Evolutionary conservation across 108 stramenopile genomes (phyloP), one percentile per base, ranked within the genome.

Genomic region (Cyclotella atomus): DNA sequence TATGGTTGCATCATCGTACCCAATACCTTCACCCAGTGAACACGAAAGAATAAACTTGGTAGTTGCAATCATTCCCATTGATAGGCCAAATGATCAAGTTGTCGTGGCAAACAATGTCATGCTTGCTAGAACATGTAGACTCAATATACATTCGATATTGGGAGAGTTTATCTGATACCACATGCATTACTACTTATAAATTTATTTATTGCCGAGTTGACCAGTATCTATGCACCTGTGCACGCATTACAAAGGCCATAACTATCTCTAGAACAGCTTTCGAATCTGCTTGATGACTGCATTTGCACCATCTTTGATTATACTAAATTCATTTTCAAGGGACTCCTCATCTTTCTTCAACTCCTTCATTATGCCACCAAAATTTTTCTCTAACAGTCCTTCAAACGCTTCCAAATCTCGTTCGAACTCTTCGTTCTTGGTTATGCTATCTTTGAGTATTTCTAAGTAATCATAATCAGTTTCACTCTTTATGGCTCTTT

Each of bases 331-430:
- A 23, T 73, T 63, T 21, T 29, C 36, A 3, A 34, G 45, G 33
- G 34, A 55, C 16, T 43, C 65, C 35, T 64, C 77, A 36, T 81
- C 81, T 32, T 82, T 79, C 14, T 44, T 36, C 47, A 73, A 36
- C 32, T 77, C 77, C 50, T 77, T 68, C 15, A 78, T 56, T 12
- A 60, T 43, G 16, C 77, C 47, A 24, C 81, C 77, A 59, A 82
- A 68, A 38, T 78, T 68, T 32, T 41, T 68, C 3, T 79, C 77
- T 29, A 82, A 36, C 10, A 82, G 33, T 14, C 81, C 76, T 19
- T 82, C 66, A 47, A 82, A 82, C 8, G 81, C 81, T 36, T 66
- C 72, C 34, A 82, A 50, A 41, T 82, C 81, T 47, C 34, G 45
- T 54, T 77, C 55, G 23, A 65, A 76, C 46, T 82, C 81, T 47